These are phyloP conservation scores for Hymenoscyphus albidus DNA, from an alignment of 2,329 filamentous ascomycete species.

Conservation along the genomic window DNA sequence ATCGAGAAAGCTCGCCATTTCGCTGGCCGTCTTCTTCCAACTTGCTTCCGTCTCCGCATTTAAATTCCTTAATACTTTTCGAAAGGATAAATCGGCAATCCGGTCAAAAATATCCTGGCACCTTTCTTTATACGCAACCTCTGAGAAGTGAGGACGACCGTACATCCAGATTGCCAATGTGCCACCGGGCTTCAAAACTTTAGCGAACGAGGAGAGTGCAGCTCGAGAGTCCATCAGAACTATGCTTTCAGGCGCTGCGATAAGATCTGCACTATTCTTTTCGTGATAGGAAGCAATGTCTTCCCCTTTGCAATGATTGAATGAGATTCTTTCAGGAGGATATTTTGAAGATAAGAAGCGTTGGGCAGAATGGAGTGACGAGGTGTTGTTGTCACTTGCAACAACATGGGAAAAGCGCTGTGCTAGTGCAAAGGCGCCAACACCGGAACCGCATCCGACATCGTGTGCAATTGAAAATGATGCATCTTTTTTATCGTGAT, in stretches of 20 bases:
- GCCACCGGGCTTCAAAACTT: not conserved
- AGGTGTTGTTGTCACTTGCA: not conserved
- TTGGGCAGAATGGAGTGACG: not conserved
- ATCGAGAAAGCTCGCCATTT: not conserved
- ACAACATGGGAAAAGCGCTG: not conserved
- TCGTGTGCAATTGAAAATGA: not conserved
- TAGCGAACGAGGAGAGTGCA: not conserved
- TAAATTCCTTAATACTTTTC: not conserved
- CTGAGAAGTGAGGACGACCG: not conserved
- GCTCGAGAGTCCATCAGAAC: not conserved
- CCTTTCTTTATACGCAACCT: not conserved
- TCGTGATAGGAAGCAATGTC: not conserved
- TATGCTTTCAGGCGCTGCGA: not conserved
- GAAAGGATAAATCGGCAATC: not conserved
- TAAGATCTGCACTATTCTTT: not conserved
- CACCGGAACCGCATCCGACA: not conserved
- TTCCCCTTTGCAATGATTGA: not conserved
- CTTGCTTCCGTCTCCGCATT: not conserved
- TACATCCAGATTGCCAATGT: not conserved
- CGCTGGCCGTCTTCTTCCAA: slow-evolving; percentile 1
- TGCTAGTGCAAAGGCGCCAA: not conserved
- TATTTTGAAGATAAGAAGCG: not conserved
- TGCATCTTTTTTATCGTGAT: not conserved
- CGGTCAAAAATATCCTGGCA: not conserved
- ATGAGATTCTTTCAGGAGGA: not conserved